phyloP scores from a whole-genome alignment of 2,329 filamentous ascomycete species.

The Aureobasidium pullulans region DNA sequence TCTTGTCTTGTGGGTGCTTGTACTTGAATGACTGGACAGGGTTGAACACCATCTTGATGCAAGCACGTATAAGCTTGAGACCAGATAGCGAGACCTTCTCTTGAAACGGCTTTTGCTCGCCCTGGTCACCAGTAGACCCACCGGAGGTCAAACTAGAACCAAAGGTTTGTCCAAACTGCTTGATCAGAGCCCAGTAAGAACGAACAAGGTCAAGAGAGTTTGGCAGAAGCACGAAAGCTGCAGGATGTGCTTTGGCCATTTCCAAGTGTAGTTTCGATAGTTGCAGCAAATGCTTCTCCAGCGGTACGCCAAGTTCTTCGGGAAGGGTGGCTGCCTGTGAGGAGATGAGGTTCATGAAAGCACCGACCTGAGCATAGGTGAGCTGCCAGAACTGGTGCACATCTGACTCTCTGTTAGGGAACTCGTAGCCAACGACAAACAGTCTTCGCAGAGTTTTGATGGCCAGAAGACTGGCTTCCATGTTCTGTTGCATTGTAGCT shows the following conservation, averaged over 20 bases:
- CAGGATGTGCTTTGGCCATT: slow-evolving; percentile 72
- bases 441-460: slow-evolving; percentile 77
- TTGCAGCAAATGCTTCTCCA: slow-evolving; percentile 85
- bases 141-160: slow-evolving; percentile 46
- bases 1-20: slow-evolving; percentile 63
- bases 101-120: slow-evolving; percentile 42
- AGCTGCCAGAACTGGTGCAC: slow-evolving; percentile 75
- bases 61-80: slow-evolving; percentile 72
- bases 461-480: slow-evolving; percentile 69
- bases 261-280: slow-evolving; percentile 86
- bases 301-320: slow-evolving; percentile 39
- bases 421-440: slow-evolving; percentile 72
- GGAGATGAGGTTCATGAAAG: slow-evolving; percentile 60
- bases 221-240: slow-evolving; percentile 75
- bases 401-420: slow-evolving; percentile 69
- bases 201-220: slow-evolving; percentile 69
- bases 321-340: slow-evolving; percentile 48
- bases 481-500: slow-evolving; percentile 52
- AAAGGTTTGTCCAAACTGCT: slow-evolving; percentile 68
- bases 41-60: slow-evolving; percentile 76
- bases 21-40: slow-evolving; percentile 79
- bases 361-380: slow-evolving; percentile 69
- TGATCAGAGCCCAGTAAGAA: slow-evolving; percentile 79
- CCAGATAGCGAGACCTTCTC: slow-evolving; percentile 80
- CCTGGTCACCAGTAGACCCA: slow-evolving; percentile 37